These are phyloP conservation scores for Grosmannia penicillata DNA, from an alignment of 2,329 filamentous ascomycete species.

Conservation along the genomic window DNA sequence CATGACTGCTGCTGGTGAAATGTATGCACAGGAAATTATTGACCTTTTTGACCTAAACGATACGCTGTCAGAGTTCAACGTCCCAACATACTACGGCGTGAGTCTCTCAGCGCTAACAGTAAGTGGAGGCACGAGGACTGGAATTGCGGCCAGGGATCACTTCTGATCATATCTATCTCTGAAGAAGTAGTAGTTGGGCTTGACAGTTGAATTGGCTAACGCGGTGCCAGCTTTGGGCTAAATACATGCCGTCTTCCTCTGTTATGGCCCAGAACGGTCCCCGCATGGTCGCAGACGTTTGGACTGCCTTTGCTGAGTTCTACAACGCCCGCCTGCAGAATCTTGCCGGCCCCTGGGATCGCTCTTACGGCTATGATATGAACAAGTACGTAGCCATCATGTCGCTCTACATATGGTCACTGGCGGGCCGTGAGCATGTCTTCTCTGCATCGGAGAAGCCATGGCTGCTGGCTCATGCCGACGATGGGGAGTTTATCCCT, in stretches of 20 bases:
- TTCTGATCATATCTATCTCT: too few relatives aligned
- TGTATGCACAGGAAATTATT: conserved; percentile 38
- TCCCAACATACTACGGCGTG: conserved; percentile 47
- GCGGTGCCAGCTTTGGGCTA: conserved; percentile 30
- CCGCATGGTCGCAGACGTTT: conserved; percentile 36
- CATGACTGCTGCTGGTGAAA: conserved; percentile 42
- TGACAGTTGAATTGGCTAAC: background rate
- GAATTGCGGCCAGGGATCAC: too few relatives aligned
- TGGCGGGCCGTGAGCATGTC: conserved; percentile 32
- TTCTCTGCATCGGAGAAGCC: background rate
- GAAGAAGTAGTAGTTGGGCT: too few relatives aligned
- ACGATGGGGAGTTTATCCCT: conserved; percentile 43
- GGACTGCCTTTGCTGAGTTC: conserved; percentile 26
- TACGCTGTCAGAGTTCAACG: conserved; percentile 49
- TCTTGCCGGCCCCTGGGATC: conserved; percentile 50
- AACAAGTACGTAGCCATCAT: conserved; percentile 44
- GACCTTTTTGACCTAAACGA: conserved; percentile 38
- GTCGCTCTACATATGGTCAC: conserved; percentile 41
- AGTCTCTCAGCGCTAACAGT: conserved; percentile 39
- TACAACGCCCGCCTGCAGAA: conserved; percentile 46
- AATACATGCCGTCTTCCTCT: conserved; percentile 37
- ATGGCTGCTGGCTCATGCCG: conserved; percentile 36
- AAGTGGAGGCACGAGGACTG: too few relatives aligned
- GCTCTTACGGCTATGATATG: conserved; percentile 49
- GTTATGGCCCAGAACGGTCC: conserved; percentile 36